Percentiles rank a stretch among this genome's conserved stretches.
phyloP scores from a whole-genome alignment of 257 asterid species.

The Nicotiana tabacum region DNA sequence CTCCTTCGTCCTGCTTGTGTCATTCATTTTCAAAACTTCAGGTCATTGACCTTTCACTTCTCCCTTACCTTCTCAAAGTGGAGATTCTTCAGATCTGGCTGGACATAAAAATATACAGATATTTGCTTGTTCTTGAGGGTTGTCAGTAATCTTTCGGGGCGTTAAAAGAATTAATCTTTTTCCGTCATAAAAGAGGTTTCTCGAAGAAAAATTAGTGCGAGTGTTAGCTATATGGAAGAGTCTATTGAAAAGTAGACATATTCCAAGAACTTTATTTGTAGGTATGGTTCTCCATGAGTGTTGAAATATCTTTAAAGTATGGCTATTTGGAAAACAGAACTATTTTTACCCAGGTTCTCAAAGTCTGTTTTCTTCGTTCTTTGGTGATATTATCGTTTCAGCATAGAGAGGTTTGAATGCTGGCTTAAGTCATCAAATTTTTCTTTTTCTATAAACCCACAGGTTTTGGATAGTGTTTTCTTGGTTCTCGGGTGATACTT shows the following conservation, averaged over 20 bases:
- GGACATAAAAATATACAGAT: neutral
- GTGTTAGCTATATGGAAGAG: neutral
- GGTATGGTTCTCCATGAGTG: neutral
- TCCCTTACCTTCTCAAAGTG: slow-evolving; percentile 2
- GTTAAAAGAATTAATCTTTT: neutral
- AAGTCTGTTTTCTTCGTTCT: neutral
- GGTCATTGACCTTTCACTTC: neutral
- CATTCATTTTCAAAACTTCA: neutral
- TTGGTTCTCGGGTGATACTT: neutral
- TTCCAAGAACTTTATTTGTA: neutral
- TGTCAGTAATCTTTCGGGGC: neutral
- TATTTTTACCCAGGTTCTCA: neutral
- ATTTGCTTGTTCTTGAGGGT: neutral
- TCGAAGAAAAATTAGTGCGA: neutral
- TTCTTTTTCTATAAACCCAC: neutral
- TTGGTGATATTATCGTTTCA: neutral
- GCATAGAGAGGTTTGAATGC: neutral
- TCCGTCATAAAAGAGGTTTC: neutral
- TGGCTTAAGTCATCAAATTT: neutral
- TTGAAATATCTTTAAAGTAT: neutral
- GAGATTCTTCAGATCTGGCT: slow-evolving; percentile 1
- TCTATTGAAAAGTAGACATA: neutral
- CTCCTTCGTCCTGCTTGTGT: neutral
- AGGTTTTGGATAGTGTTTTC: neutral
- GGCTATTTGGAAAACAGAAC: neutral